phyloP scores from a whole-genome alignment of 352 stramenopile species.

The Nothophytophthora sp. region DNA sequence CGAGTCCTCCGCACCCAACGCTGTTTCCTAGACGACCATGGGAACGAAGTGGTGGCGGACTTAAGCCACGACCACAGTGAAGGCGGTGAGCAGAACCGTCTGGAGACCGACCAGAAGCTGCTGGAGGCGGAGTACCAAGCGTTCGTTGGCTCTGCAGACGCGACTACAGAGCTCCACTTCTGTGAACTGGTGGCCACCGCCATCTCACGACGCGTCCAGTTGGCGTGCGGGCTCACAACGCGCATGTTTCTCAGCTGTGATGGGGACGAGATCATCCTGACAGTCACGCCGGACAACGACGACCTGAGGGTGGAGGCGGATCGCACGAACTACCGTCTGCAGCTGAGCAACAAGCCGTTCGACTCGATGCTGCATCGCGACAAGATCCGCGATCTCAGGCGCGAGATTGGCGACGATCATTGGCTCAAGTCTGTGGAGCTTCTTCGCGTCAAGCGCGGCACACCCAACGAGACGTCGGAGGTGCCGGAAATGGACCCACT shows the following conservation, averaged over 20 bases:
- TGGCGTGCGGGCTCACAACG: slow-evolving; percentile 78
- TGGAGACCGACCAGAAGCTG: slow-evolving; percentile 40
- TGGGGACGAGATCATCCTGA: slow-evolving; percentile 83
- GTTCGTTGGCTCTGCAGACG: slow-evolving; percentile 38
- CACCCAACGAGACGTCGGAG: slow-evolving; percentile 27
- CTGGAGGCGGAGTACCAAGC: slow-evolving; percentile 65
- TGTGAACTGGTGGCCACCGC: slow-evolving; percentile 71
- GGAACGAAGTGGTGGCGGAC: slow-evolving; percentile 39
- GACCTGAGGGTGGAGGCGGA: slow-evolving; percentile 74
- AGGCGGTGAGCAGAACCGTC: slow-evolving; percentile 36
- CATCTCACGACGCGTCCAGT: slow-evolving; percentile 64
- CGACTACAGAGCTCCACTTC: slow-evolving; percentile 60
- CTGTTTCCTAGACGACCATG: slow-evolving; percentile 74
- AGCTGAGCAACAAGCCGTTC: slow-evolving; percentile 80
- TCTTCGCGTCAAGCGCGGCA: slow-evolving; percentile 52
- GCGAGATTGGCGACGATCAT: slow-evolving; percentile 53
- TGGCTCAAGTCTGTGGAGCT: slow-evolving; percentile 59
- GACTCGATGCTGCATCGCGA: slow-evolving; percentile 45
- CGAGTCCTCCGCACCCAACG: slow-evolving; percentile 64
- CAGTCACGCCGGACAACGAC: slow-evolving; percentile 75
- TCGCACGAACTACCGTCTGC: slow-evolving; percentile 67
- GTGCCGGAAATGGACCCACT: slow-evolving; percentile 78
- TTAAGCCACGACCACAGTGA: slow-evolving; percentile 57
- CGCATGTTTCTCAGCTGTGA: slow-evolving; percentile 82
- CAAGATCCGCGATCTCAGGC: slow-evolving; percentile 50